phyloP scores from a whole-genome alignment of 208 protist species.

The Trichomonas gallinae region DNA sequence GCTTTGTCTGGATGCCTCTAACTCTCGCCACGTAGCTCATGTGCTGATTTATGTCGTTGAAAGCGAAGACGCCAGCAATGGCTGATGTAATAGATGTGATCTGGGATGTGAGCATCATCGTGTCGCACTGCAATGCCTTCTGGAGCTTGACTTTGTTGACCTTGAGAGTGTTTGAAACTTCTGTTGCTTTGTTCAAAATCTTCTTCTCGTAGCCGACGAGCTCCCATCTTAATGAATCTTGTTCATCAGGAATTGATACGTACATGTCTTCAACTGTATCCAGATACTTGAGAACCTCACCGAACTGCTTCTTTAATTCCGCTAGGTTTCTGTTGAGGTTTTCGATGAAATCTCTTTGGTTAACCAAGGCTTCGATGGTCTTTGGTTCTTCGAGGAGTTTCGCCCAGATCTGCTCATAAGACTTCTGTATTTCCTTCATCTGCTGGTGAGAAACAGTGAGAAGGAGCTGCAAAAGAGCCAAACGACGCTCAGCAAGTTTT shows the following conservation, averaged over 20 bases:
- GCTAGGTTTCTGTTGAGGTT: neutral
- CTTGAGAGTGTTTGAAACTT: neutral
- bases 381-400: conserved; percentile 13
- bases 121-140: conserved; percentile 13
- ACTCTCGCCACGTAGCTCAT: neutral
- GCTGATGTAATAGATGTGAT: neutral
- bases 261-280: conserved; percentile 20
- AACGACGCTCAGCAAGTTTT: neutral
- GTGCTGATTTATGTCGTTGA: conserved; percentile 13
- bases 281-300: neutral
- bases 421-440: conserved; percentile 14
- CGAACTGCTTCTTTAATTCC: neutral
- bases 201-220: neutral
- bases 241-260: neutral
- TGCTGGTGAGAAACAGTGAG: neutral
- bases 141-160: neutral
- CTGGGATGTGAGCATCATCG: neutral
- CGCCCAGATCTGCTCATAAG: neutral
- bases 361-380: neutral
- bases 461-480: neutral
- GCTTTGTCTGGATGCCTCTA: neutral
- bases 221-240: neutral
- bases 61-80: neutral
- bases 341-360: neutral
- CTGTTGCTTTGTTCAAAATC: neutral